A percentile compares a stretch with the other conserved stretches of the same genome.
Conservation (phyloP, 495 filamentous ascomycete genomes). For the Lophium mytilinum region DNA sequence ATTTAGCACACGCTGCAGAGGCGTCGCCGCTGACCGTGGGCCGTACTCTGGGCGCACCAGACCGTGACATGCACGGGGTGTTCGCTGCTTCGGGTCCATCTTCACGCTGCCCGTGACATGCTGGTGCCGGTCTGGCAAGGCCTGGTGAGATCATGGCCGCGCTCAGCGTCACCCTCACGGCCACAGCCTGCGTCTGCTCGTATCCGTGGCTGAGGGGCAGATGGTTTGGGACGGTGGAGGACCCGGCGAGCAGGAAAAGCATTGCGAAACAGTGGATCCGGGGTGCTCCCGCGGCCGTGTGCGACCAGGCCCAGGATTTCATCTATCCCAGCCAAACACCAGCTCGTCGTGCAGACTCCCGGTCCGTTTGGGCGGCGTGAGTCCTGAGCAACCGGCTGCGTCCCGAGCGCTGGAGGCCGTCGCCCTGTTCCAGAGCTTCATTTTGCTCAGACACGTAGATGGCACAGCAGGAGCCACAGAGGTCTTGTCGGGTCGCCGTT, state of each 20-base stretch:
- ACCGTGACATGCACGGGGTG: too few species aligned
- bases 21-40: neutral
- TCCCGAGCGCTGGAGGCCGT: neutral
- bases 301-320: neutral
- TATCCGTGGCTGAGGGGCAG: too few species aligned
- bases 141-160: too few species aligned
- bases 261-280: neutral
- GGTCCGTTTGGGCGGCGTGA: neutral
- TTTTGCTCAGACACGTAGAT: slow-evolving; percentile 13
- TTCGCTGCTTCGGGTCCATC: too few species aligned
- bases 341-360: neutral
- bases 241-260: neutral
- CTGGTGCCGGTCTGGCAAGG: too few species aligned
- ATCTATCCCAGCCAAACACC: neutral
- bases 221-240: too few species aligned
- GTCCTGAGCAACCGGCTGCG: slow-evolving; percentile 4
- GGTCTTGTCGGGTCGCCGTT: slow-evolving; percentile 22
- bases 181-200: too few species aligned
- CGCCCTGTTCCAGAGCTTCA: slow-evolving; percentile 14
- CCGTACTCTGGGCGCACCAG: too few species aligned
- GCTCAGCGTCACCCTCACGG: too few species aligned
- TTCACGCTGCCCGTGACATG: too few species aligned
- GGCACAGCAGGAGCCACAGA: slow-evolving; percentile 23
- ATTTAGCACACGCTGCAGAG: too few species aligned
- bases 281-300: neutral